A percentile compares a stretch with the other conserved stretches of the same genome.
Conservation (phyloP, 2,329 filamentous ascomycete species). For the Cyphellophora europaea region DNA sequence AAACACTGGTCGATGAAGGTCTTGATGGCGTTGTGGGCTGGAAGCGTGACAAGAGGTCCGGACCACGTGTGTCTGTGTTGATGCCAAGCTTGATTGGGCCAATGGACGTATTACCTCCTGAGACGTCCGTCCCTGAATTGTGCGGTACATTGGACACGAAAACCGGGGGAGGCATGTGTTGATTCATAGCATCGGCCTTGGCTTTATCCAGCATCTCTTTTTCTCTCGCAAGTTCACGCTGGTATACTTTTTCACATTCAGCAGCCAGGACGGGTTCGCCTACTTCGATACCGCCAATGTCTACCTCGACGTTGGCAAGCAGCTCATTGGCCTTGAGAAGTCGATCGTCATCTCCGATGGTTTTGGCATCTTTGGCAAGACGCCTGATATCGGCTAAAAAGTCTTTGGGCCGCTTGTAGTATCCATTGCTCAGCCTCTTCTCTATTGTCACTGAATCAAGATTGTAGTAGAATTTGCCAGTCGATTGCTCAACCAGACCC, state of each 20-base stretch:
- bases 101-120: slow-evolving; percentile 19
- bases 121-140: slow-evolving; percentile 42
- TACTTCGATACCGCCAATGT: slow-evolving; percentile 67
- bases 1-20: slow-evolving; percentile 29
- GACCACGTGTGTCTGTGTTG: slow-evolving; percentile 44
- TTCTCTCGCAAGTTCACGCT: slow-evolving; percentile 61
- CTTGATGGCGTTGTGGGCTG: slow-evolving; percentile 45
- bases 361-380: slow-evolving; percentile 74
- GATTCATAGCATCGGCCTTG: slow-evolving; percentile 33
- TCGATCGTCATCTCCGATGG: slow-evolving; percentile 71
- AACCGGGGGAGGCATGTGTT: slow-evolving; percentile 37
- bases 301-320: slow-evolving; percentile 85
- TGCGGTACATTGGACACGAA: slow-evolving; percentile 43
- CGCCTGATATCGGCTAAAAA: slow-evolving; percentile 82
- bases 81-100: slow-evolving; percentile 56
- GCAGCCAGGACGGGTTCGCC: slow-evolving; percentile 52
- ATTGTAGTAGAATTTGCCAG: slow-evolving; percentile 88
- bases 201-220: slow-evolving; percentile 52
- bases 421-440: slow-evolving; percentile 92
- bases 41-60: slow-evolving; percentile 11
- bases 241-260: slow-evolving; percentile 76
- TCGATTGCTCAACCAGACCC: slow-evolving; percentile 65
- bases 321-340: slow-evolving; percentile 85
- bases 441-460: slow-evolving; percentile 88
- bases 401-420: slow-evolving; percentile 82